phyloP scores from a whole-genome alignment of 140 eudicot species.

The Stevia rebaudiana region DNA sequence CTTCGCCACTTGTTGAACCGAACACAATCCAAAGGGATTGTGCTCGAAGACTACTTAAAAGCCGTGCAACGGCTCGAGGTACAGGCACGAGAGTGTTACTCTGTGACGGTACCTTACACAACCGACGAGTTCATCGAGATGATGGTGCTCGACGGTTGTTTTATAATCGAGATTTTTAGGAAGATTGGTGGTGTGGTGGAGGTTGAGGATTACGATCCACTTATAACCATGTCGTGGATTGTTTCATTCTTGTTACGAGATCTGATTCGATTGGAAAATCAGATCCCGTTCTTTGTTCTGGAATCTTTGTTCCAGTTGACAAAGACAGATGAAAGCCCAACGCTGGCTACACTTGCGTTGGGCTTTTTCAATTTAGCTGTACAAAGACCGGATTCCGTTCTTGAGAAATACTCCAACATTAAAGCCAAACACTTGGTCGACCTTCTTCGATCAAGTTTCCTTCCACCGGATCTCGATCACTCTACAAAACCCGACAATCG shows the following conservation, averaged over 20 bases:
- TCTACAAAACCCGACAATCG: neutral
- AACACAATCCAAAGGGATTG: constrained; percentile 25
- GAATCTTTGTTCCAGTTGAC: constrained; percentile 54
- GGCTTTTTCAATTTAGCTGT: constrained; percentile 35
- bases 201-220: constrained; percentile 31
- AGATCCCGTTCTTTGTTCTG: constrained; percentile 47
- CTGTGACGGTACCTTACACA: constrained; percentile 17
- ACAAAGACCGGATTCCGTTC: constrained; percentile 35
- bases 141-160: constrained; percentile 50
- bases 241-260: constrained; percentile 32
- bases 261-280: constrained; percentile 35
- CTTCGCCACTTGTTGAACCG: constrained; percentile 25
- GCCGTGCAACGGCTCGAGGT: constrained; percentile 36
- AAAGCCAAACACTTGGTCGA: constrained; percentile 65
- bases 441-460: constrained; percentile 49
- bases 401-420: constrained; percentile 21
- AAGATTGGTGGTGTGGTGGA: constrained; percentile 7
- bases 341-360: constrained; percentile 31
- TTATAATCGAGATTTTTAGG: constrained; percentile 38
- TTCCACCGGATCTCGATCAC: constrained; percentile 30
- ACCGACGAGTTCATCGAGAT: constrained; percentile 42
- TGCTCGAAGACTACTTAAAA: constrained; percentile 25
- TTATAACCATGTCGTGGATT: constrained; percentile 33
- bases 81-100: constrained; percentile 33
- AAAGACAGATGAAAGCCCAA: constrained; percentile 18